phyloP scores from a whole-genome alignment of 106 monocot genomes.

The Ottelia alismoides region DNA sequence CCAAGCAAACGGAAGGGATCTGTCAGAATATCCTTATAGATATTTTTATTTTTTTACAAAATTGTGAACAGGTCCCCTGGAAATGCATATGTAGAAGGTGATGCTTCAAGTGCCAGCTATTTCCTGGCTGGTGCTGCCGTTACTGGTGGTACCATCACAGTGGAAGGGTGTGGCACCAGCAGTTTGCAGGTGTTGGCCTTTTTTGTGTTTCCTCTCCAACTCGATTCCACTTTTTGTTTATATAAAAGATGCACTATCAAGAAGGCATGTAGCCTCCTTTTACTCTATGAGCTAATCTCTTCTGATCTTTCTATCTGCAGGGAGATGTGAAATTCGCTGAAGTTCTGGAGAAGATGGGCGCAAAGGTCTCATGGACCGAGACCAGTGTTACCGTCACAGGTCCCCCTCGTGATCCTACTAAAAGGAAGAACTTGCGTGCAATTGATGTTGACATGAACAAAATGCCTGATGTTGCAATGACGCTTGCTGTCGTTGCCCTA shows the following conservation, averaged over 20 bases:
- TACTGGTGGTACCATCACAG: constrained; percentile 94
- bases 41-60: no score
- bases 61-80: constrained; percentile 81
- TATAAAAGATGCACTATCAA: no score
- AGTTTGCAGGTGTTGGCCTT: constrained; percentile 99
- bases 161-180: constrained; percentile 89
- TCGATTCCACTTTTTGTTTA: no score
- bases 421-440: constrained; percentile 40
- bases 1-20: no score
- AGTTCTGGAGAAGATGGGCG: constrained; percentile 98
- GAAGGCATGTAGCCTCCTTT: no score
- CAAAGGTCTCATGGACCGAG: constrained; percentile 93
- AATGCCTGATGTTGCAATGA: constrained; percentile 99
- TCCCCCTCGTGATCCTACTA: constrained; percentile 49
- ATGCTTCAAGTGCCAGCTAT: constrained; percentile 98
- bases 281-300: no score
- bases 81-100: constrained; percentile 92
- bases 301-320: constrained; percentile 29
- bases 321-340: constrained; percentile 97
- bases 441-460: constrained; percentile 99
- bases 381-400: constrained; percentile 95
- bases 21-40: no score
- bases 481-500: constrained; percentile 90
- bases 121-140: constrained; percentile 94
- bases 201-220: no score